Evolutionary conservation across 352 stramenopile species (phyloP).

Genomic region (Phytophthora constricta): DNA sequence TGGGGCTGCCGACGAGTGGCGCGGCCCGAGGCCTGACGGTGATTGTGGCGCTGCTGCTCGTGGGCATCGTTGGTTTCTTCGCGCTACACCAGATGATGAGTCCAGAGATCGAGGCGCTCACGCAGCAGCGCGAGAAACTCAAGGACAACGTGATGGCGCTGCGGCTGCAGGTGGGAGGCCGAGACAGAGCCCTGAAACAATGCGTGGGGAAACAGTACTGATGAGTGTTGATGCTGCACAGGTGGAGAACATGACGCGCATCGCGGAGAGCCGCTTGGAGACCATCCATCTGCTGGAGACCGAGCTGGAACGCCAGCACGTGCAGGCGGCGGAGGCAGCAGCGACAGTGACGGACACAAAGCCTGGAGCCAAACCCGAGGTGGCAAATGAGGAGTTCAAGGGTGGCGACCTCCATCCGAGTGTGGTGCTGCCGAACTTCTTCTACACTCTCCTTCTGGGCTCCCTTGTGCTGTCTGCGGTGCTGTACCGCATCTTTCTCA

Average conservation of each 20-base stretch:
- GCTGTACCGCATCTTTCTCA: constrained; percentile 59
- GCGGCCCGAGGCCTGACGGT: constrained; percentile 50
- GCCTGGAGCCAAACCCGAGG: background rate
- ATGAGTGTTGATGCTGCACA: constrained; percentile 24
- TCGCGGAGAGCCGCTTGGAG: constrained; percentile 69
- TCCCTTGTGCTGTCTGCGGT: constrained; percentile 50
- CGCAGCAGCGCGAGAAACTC: constrained; percentile 62
- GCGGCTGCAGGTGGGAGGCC: constrained; percentile 47
- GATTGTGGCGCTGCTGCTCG: constrained; percentile 60
- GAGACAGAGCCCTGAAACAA: background rate
- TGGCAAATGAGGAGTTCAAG: constrained; percentile 20
- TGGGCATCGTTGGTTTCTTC: constrained; percentile 69
- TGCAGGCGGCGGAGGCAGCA: constrained; percentile 49
- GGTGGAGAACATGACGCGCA: constrained; percentile 72
- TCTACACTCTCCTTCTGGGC: constrained; percentile 59
- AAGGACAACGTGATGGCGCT: constrained; percentile 57
- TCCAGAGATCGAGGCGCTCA: constrained; percentile 73
- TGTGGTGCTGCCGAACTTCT: constrained; percentile 57
- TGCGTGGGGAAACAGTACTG: constrained; percentile 3
- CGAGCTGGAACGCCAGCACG: constrained; percentile 67
- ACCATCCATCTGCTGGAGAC: constrained; percentile 80
- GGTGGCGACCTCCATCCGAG: constrained; percentile 21
- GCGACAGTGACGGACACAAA: constrained; percentile 29
- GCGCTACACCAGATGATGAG: constrained; percentile 81
- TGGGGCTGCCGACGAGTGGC: constrained; percentile 36